A percentile compares a stretch with the other conserved stretches of the same genome.
These are phyloP conservation scores for Vigna mungo DNA, from an alignment of 306 rosid species.

Conservation along the genomic window DNA sequence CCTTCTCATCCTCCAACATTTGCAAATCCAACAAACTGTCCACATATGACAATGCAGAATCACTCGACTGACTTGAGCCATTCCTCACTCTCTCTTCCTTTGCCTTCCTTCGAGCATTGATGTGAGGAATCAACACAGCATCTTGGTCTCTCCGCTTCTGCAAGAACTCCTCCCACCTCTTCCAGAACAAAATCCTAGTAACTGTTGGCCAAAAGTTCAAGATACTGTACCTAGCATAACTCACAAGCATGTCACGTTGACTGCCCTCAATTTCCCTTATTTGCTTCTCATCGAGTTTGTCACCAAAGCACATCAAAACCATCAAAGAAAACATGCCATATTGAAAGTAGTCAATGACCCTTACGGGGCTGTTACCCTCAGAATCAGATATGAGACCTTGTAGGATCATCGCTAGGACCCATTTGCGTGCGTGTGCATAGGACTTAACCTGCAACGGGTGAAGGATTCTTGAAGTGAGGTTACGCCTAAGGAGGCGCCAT, in stretches of 20 bases:
- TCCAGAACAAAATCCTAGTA: constrained; percentile 42
- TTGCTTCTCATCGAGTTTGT: constrained; percentile 48
- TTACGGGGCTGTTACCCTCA: neutral
- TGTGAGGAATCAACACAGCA: constrained; percentile 42
- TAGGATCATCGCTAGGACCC: constrained; percentile 48
- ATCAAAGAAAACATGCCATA: constrained; percentile 51
- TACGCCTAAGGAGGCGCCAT: constrained; percentile 53
- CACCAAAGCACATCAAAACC: constrained; percentile 55
- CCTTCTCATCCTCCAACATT: constrained; percentile 37
- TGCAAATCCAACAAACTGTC: constrained; percentile 54
- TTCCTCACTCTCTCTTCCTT: constrained; percentile 41
- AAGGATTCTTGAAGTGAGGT: constrained; percentile 53
- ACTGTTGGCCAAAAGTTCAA: constrained; percentile 48
- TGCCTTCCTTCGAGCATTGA: constrained; percentile 47
- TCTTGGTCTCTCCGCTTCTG: constrained; percentile 39
- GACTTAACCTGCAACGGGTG: constrained; percentile 43
- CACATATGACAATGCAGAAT: constrained; percentile 46
- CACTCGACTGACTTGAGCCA: neutral
- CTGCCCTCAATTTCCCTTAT: constrained; percentile 45
- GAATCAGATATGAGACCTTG: constrained; percentile 12
- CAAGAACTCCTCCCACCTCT: constrained; percentile 47
- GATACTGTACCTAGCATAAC: constrained; percentile 35
- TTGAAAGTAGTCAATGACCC: constrained; percentile 43
- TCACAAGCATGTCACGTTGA: constrained; percentile 44
- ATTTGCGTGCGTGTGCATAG: constrained; percentile 47